A percentile compares a stretch with the other conserved stretches of the same genome.
Evolutionary conservation across 345 rosid genomes (phyloP).

Genomic region (Melaleuca quinquenervia): DNA sequence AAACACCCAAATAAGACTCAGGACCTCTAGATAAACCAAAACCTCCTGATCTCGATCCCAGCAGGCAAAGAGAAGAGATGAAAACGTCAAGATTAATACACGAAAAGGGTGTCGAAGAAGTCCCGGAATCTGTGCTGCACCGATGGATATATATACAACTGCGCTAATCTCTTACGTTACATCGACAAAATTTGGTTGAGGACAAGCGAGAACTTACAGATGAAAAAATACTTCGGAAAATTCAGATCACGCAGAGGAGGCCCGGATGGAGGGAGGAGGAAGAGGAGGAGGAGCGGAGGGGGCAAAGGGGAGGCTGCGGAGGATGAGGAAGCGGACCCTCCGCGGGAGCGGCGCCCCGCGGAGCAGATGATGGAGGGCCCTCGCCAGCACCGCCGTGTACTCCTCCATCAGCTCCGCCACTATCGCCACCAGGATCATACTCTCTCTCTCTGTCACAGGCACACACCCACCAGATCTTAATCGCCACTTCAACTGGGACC

Average conservation of each 20-base stretch:
- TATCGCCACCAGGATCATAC: slow-evolving; percentile 57
- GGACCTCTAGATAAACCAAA: background rate
- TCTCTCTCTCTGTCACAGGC: background rate
- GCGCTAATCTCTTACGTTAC: background rate
- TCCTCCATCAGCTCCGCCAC: slow-evolving; percentile 73
- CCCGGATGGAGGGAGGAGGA: background rate
- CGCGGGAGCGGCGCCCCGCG: slow-evolving; percentile 69
- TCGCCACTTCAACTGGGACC: background rate
- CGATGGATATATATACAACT: background rate
- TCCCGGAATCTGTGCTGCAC: background rate
- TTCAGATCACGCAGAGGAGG: background rate
- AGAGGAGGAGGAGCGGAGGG: slow-evolving; percentile 11
- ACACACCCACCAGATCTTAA: background rate
- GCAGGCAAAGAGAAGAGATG: background rate
- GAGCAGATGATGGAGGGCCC: slow-evolving; percentile 60
- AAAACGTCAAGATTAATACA: background rate
- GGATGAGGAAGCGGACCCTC: slow-evolving; percentile 65
- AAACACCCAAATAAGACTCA: background rate
- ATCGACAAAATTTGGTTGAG: background rate
- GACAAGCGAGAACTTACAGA: background rate
- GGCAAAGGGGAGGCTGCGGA: slow-evolving; percentile 58
- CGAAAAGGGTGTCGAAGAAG: background rate
- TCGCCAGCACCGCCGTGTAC: slow-evolving; percentile 68
- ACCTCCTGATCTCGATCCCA: background rate
- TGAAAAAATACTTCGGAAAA: background rate